Base-by-base conservation (phyloP, 768 basidiomycete species). In the Phylloporus sp. region DNA sequence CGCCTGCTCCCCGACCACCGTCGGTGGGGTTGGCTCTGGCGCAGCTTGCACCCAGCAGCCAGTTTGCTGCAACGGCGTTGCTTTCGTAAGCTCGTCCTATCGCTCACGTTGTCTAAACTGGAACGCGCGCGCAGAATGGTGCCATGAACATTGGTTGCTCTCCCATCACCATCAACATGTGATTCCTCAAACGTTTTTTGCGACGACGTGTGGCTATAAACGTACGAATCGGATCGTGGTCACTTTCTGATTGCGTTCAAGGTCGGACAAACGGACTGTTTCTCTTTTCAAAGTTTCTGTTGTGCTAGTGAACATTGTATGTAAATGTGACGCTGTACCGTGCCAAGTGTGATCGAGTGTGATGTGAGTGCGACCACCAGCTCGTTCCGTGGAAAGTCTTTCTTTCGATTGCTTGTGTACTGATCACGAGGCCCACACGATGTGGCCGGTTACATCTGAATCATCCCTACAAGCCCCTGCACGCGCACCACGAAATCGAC, bases 401-500 rank as follows among this genome's bases (percentile, higher is more conserved):
- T n/a, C n/a, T n/a, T n/a, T n/a, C n/a, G n/a, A n/a, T n/a, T n/a
- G n/a, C n/a, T n/a, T n/a, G n/a, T n/a, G n/a, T n/a, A n/a, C n/a
- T n/a, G n/a, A n/a, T n/a, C n/a, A n/a, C n/a, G n/a, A n/a, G n/a
- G n/a, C n/a, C n/a, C n/a, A n/a, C n/a, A n/a, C n/a, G n/a, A n/a
- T n/a, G n/a, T n/a, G n/a, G n/a, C n/a, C n/a, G n/a, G n/a, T n/a
- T n/a, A n/a, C n/a, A n/a, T n/a, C n/a, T n/a, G n/a, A n/a, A n/a
- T n/a, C n/a, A n/a, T n/a, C n/a, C n/a, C n/a, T n/a, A n/a, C n/a
- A n/a, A n/a, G n/a, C n/a, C n/a, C n/a, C n/a, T n/a, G n/a, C n/a
- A n/a, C n/a, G n/a, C n/a, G n/a, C n/a, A n/a, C n/a, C n/a, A 73
- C 70, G 51, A 84, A 83, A 1, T 63, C 55, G 2, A 77, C 78